Evolutionary conservation across 192 early-diverging fungal species (phyloP).

Genomic region (Backusella macrospora): DNA sequence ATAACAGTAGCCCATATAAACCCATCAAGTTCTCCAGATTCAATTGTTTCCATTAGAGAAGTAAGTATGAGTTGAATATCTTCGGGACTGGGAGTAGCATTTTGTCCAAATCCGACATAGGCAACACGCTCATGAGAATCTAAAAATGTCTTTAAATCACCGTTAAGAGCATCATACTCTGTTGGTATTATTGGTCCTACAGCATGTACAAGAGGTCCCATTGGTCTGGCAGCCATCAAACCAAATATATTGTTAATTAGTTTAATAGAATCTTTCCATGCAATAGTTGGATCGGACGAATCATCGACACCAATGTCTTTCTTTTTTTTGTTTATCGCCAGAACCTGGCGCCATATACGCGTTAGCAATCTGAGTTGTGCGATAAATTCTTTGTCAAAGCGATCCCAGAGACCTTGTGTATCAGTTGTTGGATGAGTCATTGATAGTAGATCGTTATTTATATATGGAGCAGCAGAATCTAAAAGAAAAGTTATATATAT

Average conservation of each 20-base stretch:
- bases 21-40: conserved; percentile 36
- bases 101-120: conserved; percentile 42
- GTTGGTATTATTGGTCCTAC: conserved; percentile 41
- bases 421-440: background rate
- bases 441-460: conserved; percentile 3
- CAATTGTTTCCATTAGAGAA: conserved; percentile 23
- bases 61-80: conserved; percentile 29
- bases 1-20: conserved; percentile 37
- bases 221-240: conserved; percentile 21
- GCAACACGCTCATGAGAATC: conserved; percentile 21
- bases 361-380: background rate
- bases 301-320: background rate
- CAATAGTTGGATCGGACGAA: background rate
- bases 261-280: conserved; percentile 24
- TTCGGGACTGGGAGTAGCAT: conserved; percentile 5
- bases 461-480: conserved; percentile 3
- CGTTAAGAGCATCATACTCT: conserved; percentile 17
- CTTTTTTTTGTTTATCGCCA: conserved; percentile 5
- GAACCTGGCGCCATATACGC: background rate
- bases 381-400: background rate
- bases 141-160: conserved; percentile 19
- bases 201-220: conserved; percentile 31
- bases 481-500: background rate
- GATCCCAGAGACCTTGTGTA: background rate
- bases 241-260: conserved; percentile 33